phyloP scores from a whole-genome alignment of 495 filamentous ascomycete species.

The Tirmania nivea region DNA sequence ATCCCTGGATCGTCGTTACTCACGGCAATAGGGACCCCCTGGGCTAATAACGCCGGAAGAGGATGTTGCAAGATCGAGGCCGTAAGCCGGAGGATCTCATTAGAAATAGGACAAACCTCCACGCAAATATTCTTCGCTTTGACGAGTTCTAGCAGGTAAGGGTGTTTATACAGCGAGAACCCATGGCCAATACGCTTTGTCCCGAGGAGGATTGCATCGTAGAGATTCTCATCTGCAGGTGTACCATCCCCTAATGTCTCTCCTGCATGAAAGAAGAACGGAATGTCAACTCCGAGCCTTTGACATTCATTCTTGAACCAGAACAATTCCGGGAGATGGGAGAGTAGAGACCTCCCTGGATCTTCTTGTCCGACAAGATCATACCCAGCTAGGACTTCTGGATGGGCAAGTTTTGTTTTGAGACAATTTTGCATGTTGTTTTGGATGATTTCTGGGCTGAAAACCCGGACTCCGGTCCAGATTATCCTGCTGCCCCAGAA shows the following conservation, averaged over 20 bases:
- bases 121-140: conserved; percentile 72
- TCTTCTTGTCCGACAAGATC: conserved; percentile 81
- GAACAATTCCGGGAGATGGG: conserved; percentile 63
- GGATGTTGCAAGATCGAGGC: conserved; percentile 57
- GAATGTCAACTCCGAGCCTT: conserved; percentile 53
- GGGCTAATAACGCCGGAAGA: conserved; percentile 61
- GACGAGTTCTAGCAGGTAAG: conserved; percentile 63
- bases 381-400: conserved; percentile 62
- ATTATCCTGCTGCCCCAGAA: conserved; percentile 83
- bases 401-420: conserved; percentile 51
- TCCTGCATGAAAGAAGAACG: conserved; percentile 88
- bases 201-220: conserved; percentile 72
- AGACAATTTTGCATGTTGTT: conserved; percentile 73
- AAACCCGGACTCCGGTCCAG: conserved; percentile 50
- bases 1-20: conserved; percentile 76
- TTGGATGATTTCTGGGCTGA: conserved; percentile 41
- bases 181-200: conserved; percentile 76
- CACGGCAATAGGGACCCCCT: conserved; percentile 55
- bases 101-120: conserved; percentile 71
- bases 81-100: conserved; percentile 60
- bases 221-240: conserved; percentile 60
- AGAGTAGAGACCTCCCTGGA: conserved; percentile 45
- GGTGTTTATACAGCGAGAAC: conserved; percentile 76
- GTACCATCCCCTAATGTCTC: conserved; percentile 62
- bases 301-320: conserved; percentile 78